These are phyloP conservation scores for Thymus quinquecostatus DNA, from an alignment of 257 asterid genomes.

Conservation along the genomic window DNA sequence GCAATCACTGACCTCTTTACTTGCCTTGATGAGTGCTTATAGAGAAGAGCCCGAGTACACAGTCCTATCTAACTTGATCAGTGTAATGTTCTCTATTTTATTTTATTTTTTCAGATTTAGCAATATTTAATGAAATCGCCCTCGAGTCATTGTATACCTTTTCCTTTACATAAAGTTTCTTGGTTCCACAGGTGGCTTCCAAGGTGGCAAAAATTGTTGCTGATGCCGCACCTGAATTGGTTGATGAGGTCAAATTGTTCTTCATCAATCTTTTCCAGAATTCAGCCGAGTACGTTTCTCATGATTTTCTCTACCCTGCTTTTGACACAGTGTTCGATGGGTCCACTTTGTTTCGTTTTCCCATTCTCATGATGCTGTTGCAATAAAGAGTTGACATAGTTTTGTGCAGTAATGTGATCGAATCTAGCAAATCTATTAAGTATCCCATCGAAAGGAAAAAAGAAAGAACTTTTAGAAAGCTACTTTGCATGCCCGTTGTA, in stretches of 20 bases:
- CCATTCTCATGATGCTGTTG: no score
- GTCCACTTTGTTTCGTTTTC: background rate
- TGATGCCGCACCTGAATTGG: conserved; percentile 77
- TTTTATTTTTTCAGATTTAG: background rate
- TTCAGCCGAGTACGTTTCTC: conserved; percentile 73
- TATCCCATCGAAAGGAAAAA: no score
- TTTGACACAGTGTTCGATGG: background rate
- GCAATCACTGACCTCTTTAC: conserved; percentile 76
- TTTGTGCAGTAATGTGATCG: no score
- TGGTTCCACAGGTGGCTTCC: conserved; percentile 63
- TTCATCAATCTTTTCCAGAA: conserved; percentile 83
- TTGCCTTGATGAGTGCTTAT: conserved; percentile 83
- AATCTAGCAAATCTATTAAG: no score
- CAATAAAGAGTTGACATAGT: no score
- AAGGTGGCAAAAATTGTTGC: conserved; percentile 67
- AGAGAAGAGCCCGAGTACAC: conserved; percentile 82
- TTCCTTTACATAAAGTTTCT: conserved; percentile 15
- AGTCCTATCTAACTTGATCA: conserved; percentile 75
- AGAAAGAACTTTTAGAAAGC: no score
- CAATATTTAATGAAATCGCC: conserved; percentile 8
- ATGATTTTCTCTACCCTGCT: conserved; percentile 12
- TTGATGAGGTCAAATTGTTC: conserved; percentile 64
- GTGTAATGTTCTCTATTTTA: conserved; percentile 49
- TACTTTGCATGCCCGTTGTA: no score
- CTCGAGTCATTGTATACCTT: background rate